phyloP scores from a whole-genome alignment of 257 asterid genomes.

The Solanum bulbocastanum region DNA sequence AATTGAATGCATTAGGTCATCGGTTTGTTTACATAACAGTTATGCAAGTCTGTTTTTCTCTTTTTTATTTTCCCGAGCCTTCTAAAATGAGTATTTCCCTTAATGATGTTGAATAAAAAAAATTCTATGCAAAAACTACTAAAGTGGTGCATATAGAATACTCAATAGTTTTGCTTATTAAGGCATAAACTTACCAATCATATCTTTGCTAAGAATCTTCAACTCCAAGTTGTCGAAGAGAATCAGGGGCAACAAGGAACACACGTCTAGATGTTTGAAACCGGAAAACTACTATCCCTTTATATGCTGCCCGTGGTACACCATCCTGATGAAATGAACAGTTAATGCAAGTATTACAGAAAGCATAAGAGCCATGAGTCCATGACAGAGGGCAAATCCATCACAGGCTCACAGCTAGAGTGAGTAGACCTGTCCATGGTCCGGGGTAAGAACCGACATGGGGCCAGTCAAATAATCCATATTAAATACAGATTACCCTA shows the following conservation, averaged over 20 bases:
- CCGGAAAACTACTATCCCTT: slow-evolving; percentile 84
- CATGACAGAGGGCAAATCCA: not conserved
- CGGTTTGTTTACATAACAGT: not conserved
- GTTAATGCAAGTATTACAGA: not conserved
- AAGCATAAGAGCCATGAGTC: not conserved
- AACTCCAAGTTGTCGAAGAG: slow-evolving; percentile 65
- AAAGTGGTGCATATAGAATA: not conserved
- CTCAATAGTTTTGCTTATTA: not conserved
- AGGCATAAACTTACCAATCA: slow-evolving; percentile 6
- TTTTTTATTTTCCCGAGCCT: not conserved
- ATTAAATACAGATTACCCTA: not conserved
- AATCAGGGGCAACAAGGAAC: slow-evolving; percentile 77
- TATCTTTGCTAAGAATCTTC: slow-evolving; percentile 9
- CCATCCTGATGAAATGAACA: slow-evolving; percentile 54
- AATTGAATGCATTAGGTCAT: not conserved
- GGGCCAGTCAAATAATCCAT: not conserved
- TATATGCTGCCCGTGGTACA: slow-evolving; percentile 84
- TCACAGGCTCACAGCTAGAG: not conserved
- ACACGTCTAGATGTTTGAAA: slow-evolving; percentile 61
- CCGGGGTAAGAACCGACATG: not conserved
- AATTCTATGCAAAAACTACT: not conserved
- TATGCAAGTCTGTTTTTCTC: not conserved
- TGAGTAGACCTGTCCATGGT: not conserved
- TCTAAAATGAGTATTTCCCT: not conserved
- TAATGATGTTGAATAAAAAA: not conserved